These are phyloP conservation scores for Diaporthe nobilis DNA, from an alignment of 2,329 filamentous ascomycete species.

Conservation along the genomic window DNA sequence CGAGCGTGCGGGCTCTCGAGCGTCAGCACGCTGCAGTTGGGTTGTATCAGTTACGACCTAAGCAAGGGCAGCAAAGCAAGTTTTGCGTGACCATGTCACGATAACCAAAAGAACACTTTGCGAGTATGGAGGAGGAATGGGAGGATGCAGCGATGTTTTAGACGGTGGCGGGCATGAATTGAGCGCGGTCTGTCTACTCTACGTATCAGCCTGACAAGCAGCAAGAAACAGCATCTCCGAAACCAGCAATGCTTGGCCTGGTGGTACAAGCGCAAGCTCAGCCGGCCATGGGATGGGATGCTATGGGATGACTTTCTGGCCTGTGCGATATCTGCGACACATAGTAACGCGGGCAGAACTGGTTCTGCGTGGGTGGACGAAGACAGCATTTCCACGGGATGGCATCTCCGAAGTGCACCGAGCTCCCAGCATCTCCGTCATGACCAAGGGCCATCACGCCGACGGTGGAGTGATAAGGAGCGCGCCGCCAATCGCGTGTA, in stretches of 20 bases:
- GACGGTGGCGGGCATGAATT: slow-evolving; percentile 17
- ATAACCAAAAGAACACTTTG: background rate
- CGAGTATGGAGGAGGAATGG: background rate
- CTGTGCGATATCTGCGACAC: slow-evolving; percentile 25
- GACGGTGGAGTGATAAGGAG: slow-evolving; percentile 34
- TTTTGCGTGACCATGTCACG: background rate
- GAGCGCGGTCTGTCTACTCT: background rate
- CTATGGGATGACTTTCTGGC: slow-evolving; percentile 4
- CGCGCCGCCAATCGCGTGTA: slow-evolving; percentile 33
- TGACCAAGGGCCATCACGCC: slow-evolving; percentile 13
- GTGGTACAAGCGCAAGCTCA: background rate
- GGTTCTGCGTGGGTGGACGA: background rate
- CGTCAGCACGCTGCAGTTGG: background rate
- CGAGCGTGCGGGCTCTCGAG: background rate
- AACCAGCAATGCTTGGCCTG: slow-evolving; percentile 15
- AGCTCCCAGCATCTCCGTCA: slow-evolving; percentile 32
- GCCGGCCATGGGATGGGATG: slow-evolving; percentile 1
- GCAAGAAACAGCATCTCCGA: slow-evolving; percentile 32
- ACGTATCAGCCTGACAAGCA: background rate
- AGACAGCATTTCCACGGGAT: slow-evolving; percentile 35
- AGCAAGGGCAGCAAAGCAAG: background rate
- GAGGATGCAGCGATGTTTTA: background rate
- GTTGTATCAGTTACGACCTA: background rate
- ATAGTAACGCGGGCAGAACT: background rate
- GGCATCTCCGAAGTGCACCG: slow-evolving; percentile 15